Base-by-base conservation (phyloP, 352 stramenopile genomes). In the Globisporangium splendens region DNA sequence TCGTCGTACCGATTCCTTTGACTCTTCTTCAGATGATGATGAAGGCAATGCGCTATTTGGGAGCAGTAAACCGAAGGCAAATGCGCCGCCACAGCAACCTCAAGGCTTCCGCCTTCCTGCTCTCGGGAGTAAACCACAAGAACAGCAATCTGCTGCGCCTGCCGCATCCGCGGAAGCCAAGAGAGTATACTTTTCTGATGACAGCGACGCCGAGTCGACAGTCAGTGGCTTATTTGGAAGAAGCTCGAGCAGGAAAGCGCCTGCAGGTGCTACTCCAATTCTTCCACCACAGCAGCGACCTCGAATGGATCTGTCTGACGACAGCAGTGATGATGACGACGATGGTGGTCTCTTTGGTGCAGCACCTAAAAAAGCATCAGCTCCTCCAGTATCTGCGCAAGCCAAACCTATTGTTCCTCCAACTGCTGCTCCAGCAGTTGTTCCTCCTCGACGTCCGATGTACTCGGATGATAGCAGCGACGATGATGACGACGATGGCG, bases 121-220 rank as follows among this genome's bases (percentile, higher is more conserved):
- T 33, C 15, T 51, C 47, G 41, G 24, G 24, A 31, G 35, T 35
- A 21, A 53, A 54, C 43, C 21, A 33, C 33, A 54, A 18, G 18
- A 50, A 47, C 11, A 39, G 22, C 24, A 24, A 18, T n/a, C 43
- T 10, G 33, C 21, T 33, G 24, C 42, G 39, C 24, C 24, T 31
- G 43, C 43, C 33, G 14, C 38, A 3, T 46, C 50, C 2, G 20
- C 47, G 18, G 44, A 42, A 17, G 33, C 54, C 8, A 73, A 76
- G 47, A 54, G 50, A 21, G 56, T 56, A 1, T 70, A 63, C 54
- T 64, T 70, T 17, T 77, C 70, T 0, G 58, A 47, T 54, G 72
- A 80, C 62, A 83, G 74, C n/a, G 74, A 83, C 20, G 68, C 70
- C 18, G 74, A 83, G 46, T 83, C 74, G 31, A 81, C 71, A 0